A percentile compares a stretch with the other conserved stretches of the same genome.
Conservation (phyloP, 2,329 filamentous ascomycete genomes). For the Sporothrix brasiliensis region DNA sequence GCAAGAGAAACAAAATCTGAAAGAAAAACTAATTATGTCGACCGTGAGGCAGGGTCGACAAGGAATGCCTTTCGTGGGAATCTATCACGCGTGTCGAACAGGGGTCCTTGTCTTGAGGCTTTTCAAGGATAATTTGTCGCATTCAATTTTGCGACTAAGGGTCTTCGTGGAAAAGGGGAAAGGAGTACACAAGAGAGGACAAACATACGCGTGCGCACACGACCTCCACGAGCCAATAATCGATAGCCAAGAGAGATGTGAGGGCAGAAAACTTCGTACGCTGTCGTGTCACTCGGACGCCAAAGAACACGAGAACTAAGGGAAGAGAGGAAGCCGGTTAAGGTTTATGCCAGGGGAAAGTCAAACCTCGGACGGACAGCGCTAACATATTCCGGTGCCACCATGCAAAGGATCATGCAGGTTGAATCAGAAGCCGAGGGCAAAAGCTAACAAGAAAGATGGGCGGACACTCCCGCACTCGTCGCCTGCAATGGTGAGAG, state of each 20-base stretch:
- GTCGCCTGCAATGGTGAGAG: background rate
- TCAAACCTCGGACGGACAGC: constrained; percentile 7
- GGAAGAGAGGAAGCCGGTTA: background rate
- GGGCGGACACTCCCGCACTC: constrained; percentile 6
- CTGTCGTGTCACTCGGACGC: background rate
- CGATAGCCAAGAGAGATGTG: too few relatives aligned
- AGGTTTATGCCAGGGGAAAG: constrained; percentile 1
- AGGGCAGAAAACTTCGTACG: background rate
- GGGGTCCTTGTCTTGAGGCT: background rate
- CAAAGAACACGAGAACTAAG: constrained; percentile 1
- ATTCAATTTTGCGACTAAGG: constrained; percentile 9
- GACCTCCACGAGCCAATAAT: background rate
- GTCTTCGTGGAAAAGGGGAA: background rate
- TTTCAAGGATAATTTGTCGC: background rate
- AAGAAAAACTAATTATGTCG: too few relatives aligned
- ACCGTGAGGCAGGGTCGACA: background rate
- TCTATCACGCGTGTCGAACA: constrained; percentile 5
- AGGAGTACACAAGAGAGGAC: too few relatives aligned
- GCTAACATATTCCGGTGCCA: background rate
- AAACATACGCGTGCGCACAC: constrained; percentile 3
- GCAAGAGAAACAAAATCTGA: background rate
- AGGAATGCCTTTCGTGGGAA: background rate
- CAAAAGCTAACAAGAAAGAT: background rate
- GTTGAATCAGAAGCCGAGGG: background rate
- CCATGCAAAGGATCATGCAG: background rate